These are phyloP conservation scores for Rosellinia necatrix DNA, from an alignment of 2,329 filamentous ascomycete genomes.

Conservation along the genomic window DNA sequence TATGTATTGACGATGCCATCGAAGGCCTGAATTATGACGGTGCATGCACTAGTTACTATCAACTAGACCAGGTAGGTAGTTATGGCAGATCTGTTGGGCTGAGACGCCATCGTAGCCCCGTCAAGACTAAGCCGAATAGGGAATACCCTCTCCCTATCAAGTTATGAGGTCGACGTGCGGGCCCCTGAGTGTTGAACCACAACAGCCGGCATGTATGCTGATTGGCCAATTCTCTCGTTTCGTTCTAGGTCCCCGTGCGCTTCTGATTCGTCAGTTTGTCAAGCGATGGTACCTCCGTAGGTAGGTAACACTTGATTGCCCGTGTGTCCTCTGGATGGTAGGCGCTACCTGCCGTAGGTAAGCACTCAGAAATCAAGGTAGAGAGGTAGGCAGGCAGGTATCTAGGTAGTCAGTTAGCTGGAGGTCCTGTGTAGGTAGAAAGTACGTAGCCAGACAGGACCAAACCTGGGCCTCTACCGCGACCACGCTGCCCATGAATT, in stretches of 20 bases:
- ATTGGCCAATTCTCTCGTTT: slow-evolving; percentile 11
- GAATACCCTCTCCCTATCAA: not conserved
- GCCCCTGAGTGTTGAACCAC: slow-evolving; percentile 21
- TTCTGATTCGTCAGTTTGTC: not conserved
- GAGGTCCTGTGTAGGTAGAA: not conserved
- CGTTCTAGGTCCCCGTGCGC: not conserved
- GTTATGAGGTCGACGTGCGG: slow-evolving; percentile 5
- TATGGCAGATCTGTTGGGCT: too few species aligned
- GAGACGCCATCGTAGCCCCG: not conserved
- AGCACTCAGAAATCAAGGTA: too few species aligned
- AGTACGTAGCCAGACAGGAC: too few species aligned
- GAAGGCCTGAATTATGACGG: too few species aligned
- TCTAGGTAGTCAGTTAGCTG: too few species aligned
- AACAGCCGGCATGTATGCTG: slow-evolving; percentile 14
- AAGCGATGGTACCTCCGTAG: not conserved
- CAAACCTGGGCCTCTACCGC: not conserved
- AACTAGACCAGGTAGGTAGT: too few species aligned
- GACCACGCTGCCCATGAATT: not conserved
- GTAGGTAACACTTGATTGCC: not conserved
- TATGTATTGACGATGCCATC: too few species aligned
- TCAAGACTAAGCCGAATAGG: slow-evolving; percentile 6
- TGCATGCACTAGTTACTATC: too few species aligned
- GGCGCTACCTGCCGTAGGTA: too few species aligned
- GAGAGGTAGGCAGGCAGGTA: too few species aligned
- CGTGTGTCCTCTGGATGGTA: too few species aligned